These are phyloP conservation scores for Cairneyella variabilis DNA, from an alignment of 495 filamentous ascomycete species.

Conservation along the genomic window DNA sequence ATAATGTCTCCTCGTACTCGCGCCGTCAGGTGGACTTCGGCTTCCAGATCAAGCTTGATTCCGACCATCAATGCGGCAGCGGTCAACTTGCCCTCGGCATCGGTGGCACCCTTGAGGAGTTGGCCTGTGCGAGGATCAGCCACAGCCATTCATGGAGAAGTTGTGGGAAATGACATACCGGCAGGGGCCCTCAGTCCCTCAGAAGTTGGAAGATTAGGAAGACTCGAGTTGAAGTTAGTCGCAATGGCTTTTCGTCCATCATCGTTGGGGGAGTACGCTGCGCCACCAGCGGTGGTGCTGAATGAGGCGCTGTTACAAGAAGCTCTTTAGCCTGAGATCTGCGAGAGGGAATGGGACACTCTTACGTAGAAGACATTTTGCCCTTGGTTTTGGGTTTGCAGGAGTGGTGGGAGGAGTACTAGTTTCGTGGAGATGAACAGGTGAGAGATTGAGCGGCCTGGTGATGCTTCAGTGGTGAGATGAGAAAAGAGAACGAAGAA, in stretches of 20 bases:
- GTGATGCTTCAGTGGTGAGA: constrained; percentile 4
- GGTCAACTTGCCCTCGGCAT: constrained; percentile 40
- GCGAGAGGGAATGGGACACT: constrained; percentile 26
- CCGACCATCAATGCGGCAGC: constrained; percentile 38
- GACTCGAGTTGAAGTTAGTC: constrained; percentile 24
- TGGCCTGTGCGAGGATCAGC: constrained; percentile 18
- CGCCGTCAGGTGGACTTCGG: constrained; percentile 43
- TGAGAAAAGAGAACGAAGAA: neutral
- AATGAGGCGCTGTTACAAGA: constrained; percentile 27
- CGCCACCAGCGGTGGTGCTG: constrained; percentile 28
- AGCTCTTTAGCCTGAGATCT: constrained; percentile 21
- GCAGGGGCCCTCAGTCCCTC: constrained; percentile 35
- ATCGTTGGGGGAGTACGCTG: constrained; percentile 18
- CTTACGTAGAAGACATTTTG: constrained; percentile 13
- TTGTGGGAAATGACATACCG: constrained; percentile 25
- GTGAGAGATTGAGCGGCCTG: constrained; percentile 1
- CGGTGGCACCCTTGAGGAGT: constrained; percentile 37
- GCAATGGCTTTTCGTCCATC: constrained; percentile 19
- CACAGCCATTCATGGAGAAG: neutral
- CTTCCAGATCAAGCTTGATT: constrained; percentile 45
- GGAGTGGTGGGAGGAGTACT: neutral
- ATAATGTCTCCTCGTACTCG: constrained; percentile 40
- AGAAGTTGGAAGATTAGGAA: constrained; percentile 34
- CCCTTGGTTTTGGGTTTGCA: neutral
- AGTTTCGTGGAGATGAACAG: neutral